Evolutionary conservation across 352 stramenopile genomes (phyloP).

Genomic region (Globisporangium acanthophoron): DNA sequence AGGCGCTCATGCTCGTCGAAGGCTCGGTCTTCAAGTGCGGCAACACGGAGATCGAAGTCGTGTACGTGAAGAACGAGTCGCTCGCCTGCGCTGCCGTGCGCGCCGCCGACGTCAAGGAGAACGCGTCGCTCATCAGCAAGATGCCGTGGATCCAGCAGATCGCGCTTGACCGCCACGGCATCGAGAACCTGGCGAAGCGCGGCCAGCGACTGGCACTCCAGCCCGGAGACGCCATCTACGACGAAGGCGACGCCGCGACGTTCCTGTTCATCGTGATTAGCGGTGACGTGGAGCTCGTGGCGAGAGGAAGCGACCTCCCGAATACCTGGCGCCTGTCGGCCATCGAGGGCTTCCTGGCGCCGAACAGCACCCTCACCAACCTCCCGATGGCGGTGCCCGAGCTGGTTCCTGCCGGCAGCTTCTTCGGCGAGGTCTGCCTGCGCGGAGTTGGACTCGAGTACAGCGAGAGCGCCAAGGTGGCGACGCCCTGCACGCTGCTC

Average conservation of each 20-base stretch:
- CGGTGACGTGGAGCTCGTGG: conserved; percentile 36
- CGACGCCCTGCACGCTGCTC: conserved; percentile 31
- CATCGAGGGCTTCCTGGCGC: conserved; percentile 8
- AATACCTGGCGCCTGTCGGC: conserved; percentile 11
- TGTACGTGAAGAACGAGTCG: conserved; percentile 39
- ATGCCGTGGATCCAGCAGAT: conserved; percentile 68
- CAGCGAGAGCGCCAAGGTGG: conserved; percentile 33
- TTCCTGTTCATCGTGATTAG: conserved; percentile 65
- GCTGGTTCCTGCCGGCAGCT: conserved; percentile 34
- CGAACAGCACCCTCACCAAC: background rate
- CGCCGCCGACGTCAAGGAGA: conserved; percentile 36
- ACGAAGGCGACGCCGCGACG: conserved; percentile 49
- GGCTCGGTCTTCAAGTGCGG: conserved; percentile 59
- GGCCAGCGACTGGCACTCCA: conserved; percentile 37
- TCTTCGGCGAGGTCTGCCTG: conserved; percentile 58
- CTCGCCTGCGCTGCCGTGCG: conserved; percentile 8
- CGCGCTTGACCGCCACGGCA: conserved; percentile 26
- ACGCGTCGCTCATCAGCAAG: conserved; percentile 31
- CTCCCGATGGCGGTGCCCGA: conserved; percentile 19
- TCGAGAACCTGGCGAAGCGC: conserved; percentile 47
- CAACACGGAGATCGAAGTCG: conserved; percentile 55
- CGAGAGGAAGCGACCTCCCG: conserved; percentile 5
- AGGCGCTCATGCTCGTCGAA: conserved; percentile 65
- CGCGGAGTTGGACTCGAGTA: conserved; percentile 34
- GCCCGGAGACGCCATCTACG: conserved; percentile 43